Percentiles rank a stretch among this genome's conserved stretches.
Conservation (phyloP, 2,329 filamentous ascomycete genomes). For the Colletotrichum salicis region DNA sequence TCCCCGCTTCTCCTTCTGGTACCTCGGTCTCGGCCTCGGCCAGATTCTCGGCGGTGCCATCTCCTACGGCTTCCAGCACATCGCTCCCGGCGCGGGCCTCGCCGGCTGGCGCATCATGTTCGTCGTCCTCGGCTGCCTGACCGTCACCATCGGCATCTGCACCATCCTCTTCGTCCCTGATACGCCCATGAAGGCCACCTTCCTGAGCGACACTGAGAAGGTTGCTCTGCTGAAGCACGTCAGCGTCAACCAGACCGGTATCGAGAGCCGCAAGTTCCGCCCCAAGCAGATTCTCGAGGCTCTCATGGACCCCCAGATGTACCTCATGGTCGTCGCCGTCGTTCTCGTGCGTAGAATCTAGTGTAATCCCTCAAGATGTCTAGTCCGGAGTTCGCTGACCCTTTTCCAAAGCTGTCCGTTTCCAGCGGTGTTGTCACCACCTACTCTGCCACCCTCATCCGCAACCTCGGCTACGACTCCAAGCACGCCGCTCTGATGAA, state of each 20-base stretch:
- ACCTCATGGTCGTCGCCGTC: conserved; percentile 59
- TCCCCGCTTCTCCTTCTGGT: conserved; percentile 70
- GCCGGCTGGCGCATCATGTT: conserved; percentile 59
- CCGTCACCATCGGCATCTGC: conserved; percentile 50
- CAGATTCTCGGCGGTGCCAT: conserved; percentile 60
- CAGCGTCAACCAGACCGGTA: conserved; percentile 67
- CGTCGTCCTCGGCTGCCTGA: conserved; percentile 55
- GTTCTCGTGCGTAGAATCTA: no score
- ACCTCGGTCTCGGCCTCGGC: conserved; percentile 67
- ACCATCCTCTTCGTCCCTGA: conserved; percentile 57
- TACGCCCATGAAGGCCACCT: conserved; percentile 55
- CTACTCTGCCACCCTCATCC: conserved; percentile 65
- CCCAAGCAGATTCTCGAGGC: conserved; percentile 63
- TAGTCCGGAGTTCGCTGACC: not conserved
- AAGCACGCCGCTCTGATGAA: conserved; percentile 62
- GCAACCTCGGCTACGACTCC: conserved; percentile 56
- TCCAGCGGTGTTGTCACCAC: conserved; percentile 64
- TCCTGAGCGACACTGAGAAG: conserved; percentile 47
- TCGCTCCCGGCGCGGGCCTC: conserved; percentile 50
- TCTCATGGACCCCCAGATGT: conserved; percentile 62
- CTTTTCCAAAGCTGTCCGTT: conserved; percentile 52
- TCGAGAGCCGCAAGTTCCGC: conserved; percentile 64
- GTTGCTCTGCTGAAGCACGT: conserved; percentile 63
- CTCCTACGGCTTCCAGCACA: conserved; percentile 65
- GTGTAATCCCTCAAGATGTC: no score